Conservation (phyloP, 2,329 filamentous ascomycete species). For the Fonsecaea erecta region DNA sequence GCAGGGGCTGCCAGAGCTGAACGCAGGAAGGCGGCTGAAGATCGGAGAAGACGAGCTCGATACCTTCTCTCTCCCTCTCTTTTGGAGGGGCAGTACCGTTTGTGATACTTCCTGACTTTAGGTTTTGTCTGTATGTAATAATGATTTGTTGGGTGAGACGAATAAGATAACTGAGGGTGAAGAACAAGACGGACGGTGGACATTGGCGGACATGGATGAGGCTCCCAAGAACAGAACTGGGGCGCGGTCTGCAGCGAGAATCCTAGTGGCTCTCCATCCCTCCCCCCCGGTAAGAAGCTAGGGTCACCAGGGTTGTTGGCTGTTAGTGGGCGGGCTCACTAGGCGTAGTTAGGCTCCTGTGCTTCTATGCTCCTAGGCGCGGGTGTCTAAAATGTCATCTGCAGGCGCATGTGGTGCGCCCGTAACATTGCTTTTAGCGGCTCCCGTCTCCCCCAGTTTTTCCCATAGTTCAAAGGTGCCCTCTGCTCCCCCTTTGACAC, state of each 20-base stretch:
- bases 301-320: background rate
- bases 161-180: background rate
- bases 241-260: background rate
- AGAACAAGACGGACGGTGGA: background rate
- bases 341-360: background rate
- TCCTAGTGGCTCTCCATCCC: background rate
- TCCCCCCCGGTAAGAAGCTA: background rate
- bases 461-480: constrained; percentile 1
- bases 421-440: constrained; percentile 15
- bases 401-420: constrained; percentile 5
- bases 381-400: constrained; percentile 12
- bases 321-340: background rate
- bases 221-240: background rate
- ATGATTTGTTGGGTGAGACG: background rate
- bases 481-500: constrained; percentile 10
- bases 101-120: background rate
- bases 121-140: background rate
- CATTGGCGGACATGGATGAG: constrained; percentile 7
- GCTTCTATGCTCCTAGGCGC: background rate
- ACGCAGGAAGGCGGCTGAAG: background rate
- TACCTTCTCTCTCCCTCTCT: background rate
- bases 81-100: background rate
- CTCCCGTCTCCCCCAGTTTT: constrained; percentile 8
- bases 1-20: constrained; percentile 4
- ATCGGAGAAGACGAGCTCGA: background rate